Evolutionary conservation across 345 rosid genomes (phyloP).

Genomic region (Populus pruinosa): DNA sequence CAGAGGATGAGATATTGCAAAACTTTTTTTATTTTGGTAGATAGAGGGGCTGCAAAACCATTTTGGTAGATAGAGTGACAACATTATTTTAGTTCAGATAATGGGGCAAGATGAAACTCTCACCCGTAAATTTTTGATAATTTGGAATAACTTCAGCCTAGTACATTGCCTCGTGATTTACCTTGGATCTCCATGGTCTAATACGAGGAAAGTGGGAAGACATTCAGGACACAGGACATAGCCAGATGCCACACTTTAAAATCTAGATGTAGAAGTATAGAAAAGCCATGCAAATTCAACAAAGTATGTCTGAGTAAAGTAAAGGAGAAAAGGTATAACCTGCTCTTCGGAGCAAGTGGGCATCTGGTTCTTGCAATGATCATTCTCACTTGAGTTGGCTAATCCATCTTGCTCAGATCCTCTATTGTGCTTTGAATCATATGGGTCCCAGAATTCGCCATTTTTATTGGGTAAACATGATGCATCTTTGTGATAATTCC

Average conservation of each 20-base stretch:
- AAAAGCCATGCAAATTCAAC: neutral
- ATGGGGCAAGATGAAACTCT: neutral
- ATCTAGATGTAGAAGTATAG: neutral
- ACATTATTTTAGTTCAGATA: neutral
- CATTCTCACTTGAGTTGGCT: slow-evolving; percentile 38
- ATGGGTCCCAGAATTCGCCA: slow-evolving; percentile 25
- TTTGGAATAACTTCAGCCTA: neutral
- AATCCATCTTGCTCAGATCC: slow-evolving; percentile 30
- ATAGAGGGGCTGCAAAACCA: neutral
- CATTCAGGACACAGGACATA: neutral
- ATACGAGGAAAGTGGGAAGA: neutral
- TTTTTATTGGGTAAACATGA: slow-evolving; percentile 24
- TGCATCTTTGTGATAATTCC: slow-evolving; percentile 30
- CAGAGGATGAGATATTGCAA: neutral
- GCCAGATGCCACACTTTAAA: neutral
- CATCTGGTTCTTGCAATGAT: slow-evolving; percentile 32
- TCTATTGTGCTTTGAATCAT: slow-evolving; percentile 29
- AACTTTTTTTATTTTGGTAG: neutral
- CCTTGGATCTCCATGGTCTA: neutral
- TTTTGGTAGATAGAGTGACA: neutral
- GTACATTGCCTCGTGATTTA: neutral
- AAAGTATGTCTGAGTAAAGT: neutral
- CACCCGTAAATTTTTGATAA: neutral
- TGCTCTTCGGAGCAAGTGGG: slow-evolving; percentile 47
- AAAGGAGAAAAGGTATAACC: slow-evolving; percentile 34